Base-by-base conservation (phyloP, 2,329 filamentous ascomycete species). In the Achaetomium macrosporum region DNA sequence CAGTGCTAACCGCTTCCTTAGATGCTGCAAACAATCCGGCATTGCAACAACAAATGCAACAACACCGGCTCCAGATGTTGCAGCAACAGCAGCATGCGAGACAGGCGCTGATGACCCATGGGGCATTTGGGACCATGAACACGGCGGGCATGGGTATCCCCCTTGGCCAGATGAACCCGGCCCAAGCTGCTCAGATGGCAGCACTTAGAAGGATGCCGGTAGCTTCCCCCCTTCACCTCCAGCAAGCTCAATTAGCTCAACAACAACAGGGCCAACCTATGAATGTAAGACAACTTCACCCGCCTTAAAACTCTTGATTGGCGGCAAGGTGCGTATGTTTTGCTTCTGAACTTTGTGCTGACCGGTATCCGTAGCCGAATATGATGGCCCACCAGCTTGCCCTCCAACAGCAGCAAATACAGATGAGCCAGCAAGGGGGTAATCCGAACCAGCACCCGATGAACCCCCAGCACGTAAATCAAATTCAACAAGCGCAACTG, bases 141-240 rank as follows among this genome's bases (percentile, higher is more conserved):
- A 71, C 72, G 16, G 77, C 81, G 61, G 77, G 72, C 35, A 79
- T 84, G 65, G 75, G 72, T 3, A 78, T 83, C 66, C 74, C 67
- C 61, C 61, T 74, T 53, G 63, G 68, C 41, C 69, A 70, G 42
- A 69, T 71, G 57, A 71, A 69, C 52, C 52, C 40, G 33, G 33
- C 43, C 13, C 54, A 54, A 47, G 57, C 57, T 37, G 63, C 64
- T 31, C 68, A 72, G 44, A 54, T 69, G 50, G 66, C 69, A 33
- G 65, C 67, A 7, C 50, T 66, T 42, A 61, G 57, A 49, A 55
- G 61, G 47, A 60, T 60, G 51, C 59, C 55, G 55, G 58, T 57
- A 53, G 45, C 50, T 43, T 47, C 59, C 46, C 60, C 59, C 46
- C 41, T 56, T 48, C 59, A 63, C 42, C 51, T 61, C 36, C 61